Percentiles rank a stretch among this genome's conserved stretches.
Conservation (phyloP, 176 grass and related monocot genomes). For the Calamus simplicifolius region DNA sequence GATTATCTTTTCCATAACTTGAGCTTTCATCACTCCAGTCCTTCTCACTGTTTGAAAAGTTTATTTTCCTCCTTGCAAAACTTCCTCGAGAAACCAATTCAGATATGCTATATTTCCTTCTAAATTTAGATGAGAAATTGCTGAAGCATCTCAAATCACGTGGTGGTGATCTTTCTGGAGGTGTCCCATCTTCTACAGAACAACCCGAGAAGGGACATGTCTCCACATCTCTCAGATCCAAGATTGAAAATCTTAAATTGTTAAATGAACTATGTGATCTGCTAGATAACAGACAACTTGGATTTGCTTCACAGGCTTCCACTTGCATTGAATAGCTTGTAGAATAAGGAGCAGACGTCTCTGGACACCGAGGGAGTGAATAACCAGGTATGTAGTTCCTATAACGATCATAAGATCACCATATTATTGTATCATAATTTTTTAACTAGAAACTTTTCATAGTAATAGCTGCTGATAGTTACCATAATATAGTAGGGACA, state of each 20-base stretch:
- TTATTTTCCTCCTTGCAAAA: slow-evolving; percentile 54
- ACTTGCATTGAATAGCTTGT: slow-evolving; percentile 13
- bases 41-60: slow-evolving; percentile 50
- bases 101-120: slow-evolving; percentile 42
- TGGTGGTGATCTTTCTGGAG: slow-evolving; percentile 38
- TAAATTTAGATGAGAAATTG: slow-evolving; percentile 74
- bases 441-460: no score
- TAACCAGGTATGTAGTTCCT: slow-evolving; percentile 52
- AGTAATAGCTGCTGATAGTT: no score
- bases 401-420: neutral
- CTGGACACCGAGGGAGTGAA: slow-evolving; percentile 42
- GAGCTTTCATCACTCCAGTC: slow-evolving; percentile 70
- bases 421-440: no score
- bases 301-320: slow-evolving; percentile 21
- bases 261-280: slow-evolving; percentile 45
- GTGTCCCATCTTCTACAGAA: slow-evolving; percentile 28
- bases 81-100: slow-evolving; percentile 61
- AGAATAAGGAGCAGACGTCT: slow-evolving; percentile 57
- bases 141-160: slow-evolving; percentile 79
- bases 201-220: slow-evolving; percentile 28
- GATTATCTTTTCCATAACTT: slow-evolving; percentile 42
- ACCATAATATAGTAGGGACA: neutral
- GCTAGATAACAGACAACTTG: slow-evolving; percentile 41
- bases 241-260: slow-evolving; percentile 48
- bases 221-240: slow-evolving; percentile 41